These are phyloP conservation scores for Corymbia maculata DNA, from an alignment of 345 rosid genomes.

Conservation along the genomic window DNA sequence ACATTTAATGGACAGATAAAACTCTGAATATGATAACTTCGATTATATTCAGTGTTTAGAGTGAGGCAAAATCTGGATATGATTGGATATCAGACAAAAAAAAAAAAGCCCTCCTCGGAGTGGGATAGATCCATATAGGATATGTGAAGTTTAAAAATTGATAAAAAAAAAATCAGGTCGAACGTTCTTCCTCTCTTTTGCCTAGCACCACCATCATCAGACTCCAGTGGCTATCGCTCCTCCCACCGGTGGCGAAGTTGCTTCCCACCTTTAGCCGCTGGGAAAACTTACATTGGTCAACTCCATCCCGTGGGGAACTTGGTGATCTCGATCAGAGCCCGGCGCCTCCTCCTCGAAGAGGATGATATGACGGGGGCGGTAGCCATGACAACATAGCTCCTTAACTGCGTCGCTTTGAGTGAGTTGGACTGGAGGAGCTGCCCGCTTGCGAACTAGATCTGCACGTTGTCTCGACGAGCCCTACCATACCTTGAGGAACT, in stretches of 20 bases:
- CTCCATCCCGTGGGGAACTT: slow-evolving; percentile 21
- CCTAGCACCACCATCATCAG: neutral
- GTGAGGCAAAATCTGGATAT: neutral
- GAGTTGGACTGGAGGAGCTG: neutral
- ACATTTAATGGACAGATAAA: neutral
- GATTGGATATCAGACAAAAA: too few species aligned
- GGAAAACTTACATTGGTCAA: neutral
- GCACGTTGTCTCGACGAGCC: too few species aligned
- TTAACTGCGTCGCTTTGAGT: neutral
- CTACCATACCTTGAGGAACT: neutral
- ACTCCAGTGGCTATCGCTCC: neutral
- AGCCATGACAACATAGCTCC: neutral
- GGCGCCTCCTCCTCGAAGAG: neutral
- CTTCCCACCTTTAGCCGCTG: neutral
- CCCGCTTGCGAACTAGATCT: too few species aligned
- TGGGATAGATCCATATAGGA: accelerated
- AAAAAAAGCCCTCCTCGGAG: too few species aligned
- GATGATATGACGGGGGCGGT: neutral
- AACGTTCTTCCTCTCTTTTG: neutral
- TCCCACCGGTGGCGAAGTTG: neutral
- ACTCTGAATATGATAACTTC: neutral
- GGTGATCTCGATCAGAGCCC: slow-evolving; percentile 12
- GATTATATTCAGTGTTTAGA: too few species aligned
- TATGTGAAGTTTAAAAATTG: too few species aligned
- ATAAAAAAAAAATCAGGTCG: too few species aligned